These are phyloP conservation scores for Diutina scorzettiae DNA, from an alignment of 1,139 yeast genomes.

Conservation along the genomic window DNA sequence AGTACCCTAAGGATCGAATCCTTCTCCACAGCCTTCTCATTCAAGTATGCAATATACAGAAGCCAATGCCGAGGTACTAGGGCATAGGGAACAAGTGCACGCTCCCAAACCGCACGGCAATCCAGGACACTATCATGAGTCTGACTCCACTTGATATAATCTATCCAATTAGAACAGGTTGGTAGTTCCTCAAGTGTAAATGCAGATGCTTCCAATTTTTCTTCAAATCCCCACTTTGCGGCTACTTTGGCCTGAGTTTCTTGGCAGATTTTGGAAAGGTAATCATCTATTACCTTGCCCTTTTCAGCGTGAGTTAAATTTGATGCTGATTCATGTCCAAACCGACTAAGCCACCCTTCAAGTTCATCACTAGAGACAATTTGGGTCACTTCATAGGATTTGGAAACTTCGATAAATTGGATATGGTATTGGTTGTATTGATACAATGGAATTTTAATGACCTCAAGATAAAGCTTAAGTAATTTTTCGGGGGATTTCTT, in stretches of 20 bases:
- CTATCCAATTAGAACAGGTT: conserved; percentile 40
- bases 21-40: conserved; percentile 3
- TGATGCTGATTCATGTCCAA: conserved; percentile 13
- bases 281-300: conserved; percentile 30
- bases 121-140: conserved; percentile 23
- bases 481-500: conserved; percentile 11
- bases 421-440: conserved; percentile 58
- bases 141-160: conserved; percentile 24
- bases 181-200: conserved; percentile 20
- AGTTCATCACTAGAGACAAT: conserved; percentile 15
- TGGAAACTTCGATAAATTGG: conserved; percentile 31
- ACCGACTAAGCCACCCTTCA: conserved; percentile 14
- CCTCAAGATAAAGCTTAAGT: conserved; percentile 25
- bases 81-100: not conserved
- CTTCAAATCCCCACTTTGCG: conserved; percentile 52
- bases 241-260: conserved; percentile 40
- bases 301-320: conserved; percentile 20
- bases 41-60: conserved; percentile 1
- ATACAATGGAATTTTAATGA: conserved; percentile 48
- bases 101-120: not conserved
- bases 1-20: conserved; percentile 18
- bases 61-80: not conserved
- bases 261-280: conserved; percentile 28
- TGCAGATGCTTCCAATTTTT: conserved; percentile 29
- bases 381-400: conserved; percentile 21